Percentiles rank a stretch among this genome's conserved stretches.
Conservation (phyloP, 2,329 filamentous ascomycete genomes). For the Volutella citrinella region DNA sequence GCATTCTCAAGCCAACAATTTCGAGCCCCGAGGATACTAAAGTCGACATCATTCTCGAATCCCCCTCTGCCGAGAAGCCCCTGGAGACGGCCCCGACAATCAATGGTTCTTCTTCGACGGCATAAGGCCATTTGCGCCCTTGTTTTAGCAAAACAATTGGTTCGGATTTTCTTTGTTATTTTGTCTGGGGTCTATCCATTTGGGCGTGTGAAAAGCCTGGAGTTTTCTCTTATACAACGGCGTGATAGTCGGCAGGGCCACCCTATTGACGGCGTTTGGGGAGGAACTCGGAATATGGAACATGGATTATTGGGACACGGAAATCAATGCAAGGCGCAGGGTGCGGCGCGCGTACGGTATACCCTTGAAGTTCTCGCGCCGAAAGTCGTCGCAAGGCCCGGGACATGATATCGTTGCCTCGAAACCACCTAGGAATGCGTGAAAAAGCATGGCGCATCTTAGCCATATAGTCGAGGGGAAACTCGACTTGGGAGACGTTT, state of each 20-base stretch:
- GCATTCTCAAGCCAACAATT: conserved; percentile 31
- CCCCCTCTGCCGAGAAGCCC: conserved; percentile 25
- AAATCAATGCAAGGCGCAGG: conserved; percentile 7
- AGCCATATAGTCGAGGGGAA: too few species aligned
- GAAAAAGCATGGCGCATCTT: too few species aligned
- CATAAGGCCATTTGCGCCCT: too few species aligned
- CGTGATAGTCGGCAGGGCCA: conserved; percentile 20
- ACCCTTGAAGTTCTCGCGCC: too few species aligned
- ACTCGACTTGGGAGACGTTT: too few species aligned
- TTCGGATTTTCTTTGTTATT: conserved; percentile 18
- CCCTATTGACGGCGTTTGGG: conserved; percentile 24
- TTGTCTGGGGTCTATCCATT: too few species aligned
- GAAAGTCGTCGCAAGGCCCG: too few species aligned
- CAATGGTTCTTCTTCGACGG: conserved; percentile 28
- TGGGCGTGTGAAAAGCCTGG: conserved; percentile 31
- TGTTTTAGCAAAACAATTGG: conserved; percentile 12
- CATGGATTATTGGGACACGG: conserved; percentile 10
- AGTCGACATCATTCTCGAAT: conserved; percentile 32
- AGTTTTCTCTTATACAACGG: conserved; percentile 28
- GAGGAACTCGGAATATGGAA: conserved; percentile 13
- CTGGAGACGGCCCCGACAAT: conserved; percentile 24
- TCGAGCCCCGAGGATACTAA: conserved; percentile 36
- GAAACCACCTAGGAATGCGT: too few species aligned
- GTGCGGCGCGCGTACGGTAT: too few species aligned
- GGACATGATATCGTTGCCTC: too few species aligned